Evolutionary conservation across 306 rosid genomes (phyloP), one percentile per base, ranked within the genome.

Genomic region (Styphnolobium japonicum): DNA sequence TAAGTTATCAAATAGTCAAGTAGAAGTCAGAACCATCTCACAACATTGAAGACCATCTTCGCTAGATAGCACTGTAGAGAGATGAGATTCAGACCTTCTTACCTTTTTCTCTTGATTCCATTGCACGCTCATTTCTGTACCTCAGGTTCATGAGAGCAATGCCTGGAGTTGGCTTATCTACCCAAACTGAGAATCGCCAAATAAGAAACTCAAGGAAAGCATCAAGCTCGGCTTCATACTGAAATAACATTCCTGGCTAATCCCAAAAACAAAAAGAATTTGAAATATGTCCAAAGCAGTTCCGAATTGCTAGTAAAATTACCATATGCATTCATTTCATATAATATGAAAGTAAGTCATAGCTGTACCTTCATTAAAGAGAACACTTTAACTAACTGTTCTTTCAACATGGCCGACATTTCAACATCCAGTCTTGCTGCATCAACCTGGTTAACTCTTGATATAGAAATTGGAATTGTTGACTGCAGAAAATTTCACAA

Each of bases 201-300:
- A 95, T 95, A 71, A 95, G 97, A 86, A 95, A 95, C 92, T 93
- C 97, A 57, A 95, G 94, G 84, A 95, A 95, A 73, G 99, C 99
- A 71, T 86, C 89, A 48, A 82, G 86, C 77, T 85, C 86, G 1
- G 98, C 98, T 90, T 95, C 98, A 84, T 95, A 95, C 87, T 95
- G 98, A 85, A 95, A 95, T 79, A 95, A 58, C 97, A 95, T 90
- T 92, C 98, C 98, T 92, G 98, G 98, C 98, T 95, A 92, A 88
- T 89, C 85, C 87, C 94, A 85, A 89, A 68, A 86, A 62, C 39
- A 76, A 62, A 67, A 62, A 76, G 55, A 81, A 80, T 75, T 82
- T 63, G 29, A 73, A 76, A 63, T 37, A 80, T 56, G 45, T 55
- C 53, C 48, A 49, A 73, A 79, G 58, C 58, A 62, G 12, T 18